A percentile compares a stretch with the other conserved stretches of the same genome.
Evolutionary conservation across 192 early-diverging fungal genomes (phyloP).

Genomic region (Piromyces finnis): DNA sequence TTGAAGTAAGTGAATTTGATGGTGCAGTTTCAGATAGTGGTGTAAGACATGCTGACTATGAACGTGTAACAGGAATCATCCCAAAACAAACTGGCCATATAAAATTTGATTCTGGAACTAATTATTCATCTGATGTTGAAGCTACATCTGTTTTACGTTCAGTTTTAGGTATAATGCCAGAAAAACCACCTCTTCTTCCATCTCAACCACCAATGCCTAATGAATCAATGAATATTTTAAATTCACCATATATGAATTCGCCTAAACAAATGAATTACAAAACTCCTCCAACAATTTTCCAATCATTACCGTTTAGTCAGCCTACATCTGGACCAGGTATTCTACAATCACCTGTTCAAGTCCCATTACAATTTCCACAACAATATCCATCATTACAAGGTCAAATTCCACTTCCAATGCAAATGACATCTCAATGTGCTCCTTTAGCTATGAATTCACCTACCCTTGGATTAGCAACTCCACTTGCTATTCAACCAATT

Average conservation of each 20-base stretch:
- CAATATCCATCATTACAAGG: not conserved
- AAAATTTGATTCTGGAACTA: not conserved
- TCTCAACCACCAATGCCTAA: not conserved
- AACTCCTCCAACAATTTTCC: not conserved
- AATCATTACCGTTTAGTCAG: not conserved
- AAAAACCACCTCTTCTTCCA: not conserved
- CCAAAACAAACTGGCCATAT: not conserved
- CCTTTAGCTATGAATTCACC: not conserved
- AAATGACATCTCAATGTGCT: not conserved
- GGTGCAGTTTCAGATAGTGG: not conserved
- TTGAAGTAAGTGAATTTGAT: not conserved
- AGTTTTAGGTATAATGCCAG: not conserved
- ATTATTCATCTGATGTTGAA: not conserved
- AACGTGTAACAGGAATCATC: not conserved
- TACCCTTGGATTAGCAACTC: not conserved
- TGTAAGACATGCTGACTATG: not conserved
- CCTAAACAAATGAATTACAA: not conserved
- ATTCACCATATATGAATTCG: not conserved
- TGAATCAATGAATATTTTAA: not conserved
- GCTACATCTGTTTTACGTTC: not conserved
- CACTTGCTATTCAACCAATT: not conserved
- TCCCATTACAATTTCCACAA: not conserved
- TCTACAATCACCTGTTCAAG: not conserved
- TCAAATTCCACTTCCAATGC: not conserved
- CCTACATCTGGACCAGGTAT: not conserved